Base-by-base conservation (phyloP, 441 rosid species). In the Isatis lusitanica region DNA sequence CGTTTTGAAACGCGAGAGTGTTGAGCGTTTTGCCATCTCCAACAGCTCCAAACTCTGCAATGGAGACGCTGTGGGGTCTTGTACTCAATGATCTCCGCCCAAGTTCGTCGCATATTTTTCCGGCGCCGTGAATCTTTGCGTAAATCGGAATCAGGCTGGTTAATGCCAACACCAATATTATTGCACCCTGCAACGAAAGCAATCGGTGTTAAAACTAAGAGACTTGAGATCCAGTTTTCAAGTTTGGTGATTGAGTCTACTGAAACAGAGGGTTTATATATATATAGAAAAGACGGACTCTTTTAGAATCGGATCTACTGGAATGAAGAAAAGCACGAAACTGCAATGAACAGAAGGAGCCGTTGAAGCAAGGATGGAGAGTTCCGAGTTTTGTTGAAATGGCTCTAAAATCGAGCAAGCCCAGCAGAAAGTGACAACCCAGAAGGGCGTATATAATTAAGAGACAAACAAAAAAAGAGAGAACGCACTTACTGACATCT, bases 41-140 rank as follows among this genome's bases (percentile, higher is more conserved):
- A 3, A 79, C 79, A 0, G 82, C 82, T 40, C 82, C 82, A 66
- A 79, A 79, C 57, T 79, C 82, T 65, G 63, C 4, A 17, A 79
- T 79, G 0, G 82, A 79, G n/a, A 79, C 82, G 63, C 79, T 74
- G 74, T 79, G 82, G 44, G 82, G 82, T 65, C 82, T 79, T 30
- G 79, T 15, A 42, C 68, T 71, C 65, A 36, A 61, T 12, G 78
- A 61, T 52, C 67, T 62, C 40, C 53, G 67, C 4, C 71, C 36
- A 62, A 67, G 74, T 5, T 78, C 78, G 60, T 62, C 81, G 66
- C 81, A 78, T 67, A 78, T 13, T 17, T 61, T 72, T 0, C 77
- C 74, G 44, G 52, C 70, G 64, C 44, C 76, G 63, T 48, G 4
- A 44, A 12, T 31, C 8, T 60, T 57, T 0, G 64, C 73, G 46